Conservation (phyloP, 495 filamentous ascomycete species). For the Neurospora cerealis region DNA sequence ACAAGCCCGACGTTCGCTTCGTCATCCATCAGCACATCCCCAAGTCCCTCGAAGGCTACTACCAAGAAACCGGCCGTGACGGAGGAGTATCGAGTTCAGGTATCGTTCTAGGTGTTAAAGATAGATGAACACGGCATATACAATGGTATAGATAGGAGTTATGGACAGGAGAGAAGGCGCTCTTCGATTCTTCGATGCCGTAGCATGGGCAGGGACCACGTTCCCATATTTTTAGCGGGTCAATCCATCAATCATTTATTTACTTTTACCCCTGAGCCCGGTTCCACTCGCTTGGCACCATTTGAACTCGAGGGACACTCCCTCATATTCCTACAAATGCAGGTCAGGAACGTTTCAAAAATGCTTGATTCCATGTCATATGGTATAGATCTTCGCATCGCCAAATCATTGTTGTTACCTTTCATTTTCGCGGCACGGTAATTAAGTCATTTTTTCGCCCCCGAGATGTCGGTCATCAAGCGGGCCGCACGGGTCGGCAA, state of each 20-base stretch:
- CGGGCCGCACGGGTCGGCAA: background rate
- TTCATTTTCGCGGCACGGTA: background rate
- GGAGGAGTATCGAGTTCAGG: background rate
- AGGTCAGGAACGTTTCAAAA: background rate
- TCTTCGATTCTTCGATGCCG: background rate
- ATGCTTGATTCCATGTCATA: background rate
- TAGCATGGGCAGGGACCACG: background rate
- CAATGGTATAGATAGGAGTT: background rate
- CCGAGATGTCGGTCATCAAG: background rate
- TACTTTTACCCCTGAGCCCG: background rate
- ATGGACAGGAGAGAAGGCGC: background rate
- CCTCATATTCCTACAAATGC: background rate
- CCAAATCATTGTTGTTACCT: background rate
- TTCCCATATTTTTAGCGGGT: background rate
- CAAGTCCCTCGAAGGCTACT: conserved; percentile 93
- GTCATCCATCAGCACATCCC: conserved; percentile 88
- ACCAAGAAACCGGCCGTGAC: conserved; percentile 89
- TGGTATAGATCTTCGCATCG: background rate
- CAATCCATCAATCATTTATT: background rate
- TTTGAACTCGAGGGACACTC: background rate
- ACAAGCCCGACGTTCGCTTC: conserved; percentile 90
- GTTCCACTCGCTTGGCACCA: background rate
- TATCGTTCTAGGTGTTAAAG: background rate
- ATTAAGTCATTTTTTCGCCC: background rate
- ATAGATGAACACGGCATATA: background rate